phyloP scores from a whole-genome alignment of 2,329 filamentous ascomycete species.

The Tolypocladium sp. region DNA sequence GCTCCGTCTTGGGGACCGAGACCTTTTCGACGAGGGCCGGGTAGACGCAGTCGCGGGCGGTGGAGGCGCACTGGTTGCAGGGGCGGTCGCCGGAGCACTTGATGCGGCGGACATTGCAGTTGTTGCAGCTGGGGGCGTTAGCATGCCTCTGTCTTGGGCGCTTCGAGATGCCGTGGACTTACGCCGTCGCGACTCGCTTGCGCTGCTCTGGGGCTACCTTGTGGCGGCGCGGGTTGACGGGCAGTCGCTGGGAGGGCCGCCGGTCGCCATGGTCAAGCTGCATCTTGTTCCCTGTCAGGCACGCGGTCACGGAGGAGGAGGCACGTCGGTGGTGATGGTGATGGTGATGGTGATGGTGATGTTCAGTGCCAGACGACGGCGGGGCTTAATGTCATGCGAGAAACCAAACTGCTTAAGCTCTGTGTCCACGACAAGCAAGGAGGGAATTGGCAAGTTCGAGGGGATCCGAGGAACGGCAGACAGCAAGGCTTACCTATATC shows the following conservation, averaged over 20 bases:
- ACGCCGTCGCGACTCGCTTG: slow-evolving; percentile 41
- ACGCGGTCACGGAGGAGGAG: not conserved
- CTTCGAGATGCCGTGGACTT: slow-evolving; percentile 5
- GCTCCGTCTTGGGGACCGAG: slow-evolving; percentile 28
- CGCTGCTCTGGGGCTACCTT: slow-evolving; percentile 36
- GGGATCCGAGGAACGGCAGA: not conserved
- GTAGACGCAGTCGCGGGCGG: slow-evolving; percentile 37
- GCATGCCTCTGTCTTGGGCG: too few species aligned
- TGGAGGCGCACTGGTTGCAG: slow-evolving; percentile 33
- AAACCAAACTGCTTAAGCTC: not conserved
- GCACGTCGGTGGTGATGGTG: not conserved
- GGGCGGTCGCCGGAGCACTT: slow-evolving; percentile 42
- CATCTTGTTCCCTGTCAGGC: slow-evolving; percentile 8
- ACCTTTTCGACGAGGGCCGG: slow-evolving; percentile 34
- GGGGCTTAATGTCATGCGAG: not conserved
- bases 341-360: not conserved
- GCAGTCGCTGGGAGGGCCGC: slow-evolving; percentile 27
- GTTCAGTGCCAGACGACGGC: not conserved
- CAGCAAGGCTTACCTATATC: not conserved
- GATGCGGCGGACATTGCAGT: slow-evolving; percentile 41
- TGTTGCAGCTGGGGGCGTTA: slow-evolving; percentile 33
- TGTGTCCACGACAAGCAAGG: not conserved
- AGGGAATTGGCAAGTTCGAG: not conserved
- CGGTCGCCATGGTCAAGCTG: slow-evolving; percentile 16
- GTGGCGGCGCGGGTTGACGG: slow-evolving; percentile 39